Evolutionary conservation across 2,329 filamentous ascomycete genomes (phyloP), one percentile per base, ranked within the genome.

Genomic region (Arthrobotrys sinensis): DNA sequence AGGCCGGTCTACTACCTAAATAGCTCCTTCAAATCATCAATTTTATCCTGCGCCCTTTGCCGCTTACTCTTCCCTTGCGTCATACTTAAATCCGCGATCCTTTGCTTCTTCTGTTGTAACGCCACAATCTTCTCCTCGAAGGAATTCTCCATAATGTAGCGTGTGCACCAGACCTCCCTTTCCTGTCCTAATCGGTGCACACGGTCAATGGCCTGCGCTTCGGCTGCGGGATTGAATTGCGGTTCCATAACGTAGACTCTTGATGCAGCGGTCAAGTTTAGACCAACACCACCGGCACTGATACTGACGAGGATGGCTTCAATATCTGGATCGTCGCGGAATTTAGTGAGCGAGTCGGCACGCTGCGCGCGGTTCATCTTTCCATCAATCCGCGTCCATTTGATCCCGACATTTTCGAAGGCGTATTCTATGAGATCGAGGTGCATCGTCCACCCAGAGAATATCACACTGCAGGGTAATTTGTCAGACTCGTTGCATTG

Each of bases 191-290:
- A 87, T 16, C 94, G 91, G 84, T 97, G 94, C 4, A 99, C 93
- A 34, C 96, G 83, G 50, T 98, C 96, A 6, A 98, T 89, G 1
- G 96, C 96, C 85, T 99, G 96, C 4, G 94, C 93, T 84, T 99
- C 95, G 0, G 94, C 93, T 0, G 94, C 94, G 0, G 96, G 96
- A 82, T 99, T 99, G 86, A 95, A 99, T 83, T 97, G 94, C 4
- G 96, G 96, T 84, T 99, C 96, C 95, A 99, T 98, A 82, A 98
- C 92, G 83, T 96, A 98, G 12, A 96, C 98, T 45, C 98, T 90
- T 12, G 95, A 72, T 12, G 63, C 76, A 2, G 70, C 45, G 19
- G 63, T 76, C 7, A 72, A 52, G 46, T 76, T 71, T 82, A 45
- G 81, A 53, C 83, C 83, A 11, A 83, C 80, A 10, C 81, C 82